Percentiles rank a stretch among this genome's conserved stretches.
phyloP scores from a whole-genome alignment of 2,329 filamentous ascomycete species.

The Beauveria sp. region DNA sequence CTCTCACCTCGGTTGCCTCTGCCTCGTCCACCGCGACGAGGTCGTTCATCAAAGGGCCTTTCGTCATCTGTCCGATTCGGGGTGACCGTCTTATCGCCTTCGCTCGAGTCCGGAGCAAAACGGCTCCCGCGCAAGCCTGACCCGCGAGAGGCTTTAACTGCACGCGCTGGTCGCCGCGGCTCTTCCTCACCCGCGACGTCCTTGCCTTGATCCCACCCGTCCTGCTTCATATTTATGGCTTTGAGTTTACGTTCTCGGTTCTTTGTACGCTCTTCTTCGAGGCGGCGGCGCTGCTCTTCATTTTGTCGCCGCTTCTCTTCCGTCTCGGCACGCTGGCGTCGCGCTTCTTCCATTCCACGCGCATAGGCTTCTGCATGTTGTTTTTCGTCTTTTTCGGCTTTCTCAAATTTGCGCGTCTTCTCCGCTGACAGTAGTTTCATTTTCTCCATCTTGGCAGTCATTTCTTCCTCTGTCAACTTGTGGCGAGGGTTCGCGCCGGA shows the following conservation, averaged over 20 bases:
- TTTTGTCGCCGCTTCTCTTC: conserved; percentile 42
- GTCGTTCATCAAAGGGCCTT: conserved; percentile 26
- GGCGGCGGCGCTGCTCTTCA: conserved; percentile 42
- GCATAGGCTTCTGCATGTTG: conserved; percentile 48
- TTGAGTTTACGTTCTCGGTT: conserved; percentile 55
- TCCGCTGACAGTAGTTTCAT: conserved; percentile 53
- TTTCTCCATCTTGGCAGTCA: conserved; percentile 51
- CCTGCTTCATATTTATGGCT: conserved; percentile 46
- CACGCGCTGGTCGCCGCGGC: conserved; percentile 31
- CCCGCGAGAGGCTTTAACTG: conserved; percentile 29
- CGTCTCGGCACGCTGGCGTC: conserved; percentile 42
- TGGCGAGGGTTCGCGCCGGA: conserved; percentile 52
- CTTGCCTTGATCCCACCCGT: conserved; percentile 54
- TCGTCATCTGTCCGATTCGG: conserved; percentile 21
- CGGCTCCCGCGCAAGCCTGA: conserved; percentile 34
- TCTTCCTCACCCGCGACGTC: conserved; percentile 35
- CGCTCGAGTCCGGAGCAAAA: conserved; percentile 31
- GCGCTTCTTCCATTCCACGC: conserved; percentile 47
- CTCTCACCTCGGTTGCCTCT: conserved; percentile 25
- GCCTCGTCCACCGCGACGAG: conserved; percentile 26
- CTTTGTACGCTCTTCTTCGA: conserved; percentile 52
- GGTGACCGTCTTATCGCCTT: conserved; percentile 24
- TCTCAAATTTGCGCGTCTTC: conserved; percentile 51
- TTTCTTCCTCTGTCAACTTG: conserved; percentile 52
- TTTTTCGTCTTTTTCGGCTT: conserved; percentile 48